Percentiles rank a stretch among this genome's conserved stretches.
Conservation (phyloP, 176 grass and related monocot genomes). For the Oryza australiensis region DNA sequence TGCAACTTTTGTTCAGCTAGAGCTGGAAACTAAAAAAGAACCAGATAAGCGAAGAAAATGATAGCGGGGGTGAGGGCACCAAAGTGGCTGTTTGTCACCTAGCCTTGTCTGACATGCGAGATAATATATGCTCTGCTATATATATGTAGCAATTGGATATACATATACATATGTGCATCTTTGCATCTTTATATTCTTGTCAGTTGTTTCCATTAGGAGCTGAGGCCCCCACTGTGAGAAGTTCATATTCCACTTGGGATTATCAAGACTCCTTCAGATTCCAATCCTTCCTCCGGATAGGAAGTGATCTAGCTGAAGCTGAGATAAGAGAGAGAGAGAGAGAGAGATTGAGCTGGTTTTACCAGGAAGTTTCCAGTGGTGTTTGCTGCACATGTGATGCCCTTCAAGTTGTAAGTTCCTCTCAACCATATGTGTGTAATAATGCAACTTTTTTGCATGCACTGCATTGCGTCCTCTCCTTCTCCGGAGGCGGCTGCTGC, state of each 20-base stretch:
- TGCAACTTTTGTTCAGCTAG: not conserved
- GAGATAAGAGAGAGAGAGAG: not conserved
- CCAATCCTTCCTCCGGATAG: conserved; percentile 38
- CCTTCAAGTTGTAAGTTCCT: conserved; percentile 32
- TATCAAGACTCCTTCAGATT: conserved; percentile 35
- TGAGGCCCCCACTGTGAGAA: conserved; percentile 22
- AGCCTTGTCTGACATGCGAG: conserved; percentile 19
- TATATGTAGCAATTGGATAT: conserved; percentile 23
- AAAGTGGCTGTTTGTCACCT: conserved; percentile 40
- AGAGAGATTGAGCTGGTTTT: not conserved
- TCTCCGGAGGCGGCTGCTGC: conserved; percentile 13
- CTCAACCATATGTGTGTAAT: not conserved
- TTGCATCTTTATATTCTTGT: conserved; percentile 57
- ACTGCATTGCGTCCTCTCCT: conserved; percentile 27
- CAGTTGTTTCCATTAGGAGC: conserved; percentile 30
- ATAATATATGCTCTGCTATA: not conserved
- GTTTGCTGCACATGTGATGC: conserved; percentile 32
- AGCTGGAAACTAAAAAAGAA: not conserved
- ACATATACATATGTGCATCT: not conserved
- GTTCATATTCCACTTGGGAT: conserved; percentile 51
- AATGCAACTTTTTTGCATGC: conserved; percentile 27
- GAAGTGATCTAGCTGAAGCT: conserved; percentile 9
- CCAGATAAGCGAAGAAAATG: not conserved
- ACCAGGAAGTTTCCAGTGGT: conserved; percentile 34
- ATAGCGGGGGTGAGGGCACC: conserved; percentile 26